phyloP scores from a whole-genome alignment of 257 asterid species.

The Nicotiana tomentosiformis region DNA sequence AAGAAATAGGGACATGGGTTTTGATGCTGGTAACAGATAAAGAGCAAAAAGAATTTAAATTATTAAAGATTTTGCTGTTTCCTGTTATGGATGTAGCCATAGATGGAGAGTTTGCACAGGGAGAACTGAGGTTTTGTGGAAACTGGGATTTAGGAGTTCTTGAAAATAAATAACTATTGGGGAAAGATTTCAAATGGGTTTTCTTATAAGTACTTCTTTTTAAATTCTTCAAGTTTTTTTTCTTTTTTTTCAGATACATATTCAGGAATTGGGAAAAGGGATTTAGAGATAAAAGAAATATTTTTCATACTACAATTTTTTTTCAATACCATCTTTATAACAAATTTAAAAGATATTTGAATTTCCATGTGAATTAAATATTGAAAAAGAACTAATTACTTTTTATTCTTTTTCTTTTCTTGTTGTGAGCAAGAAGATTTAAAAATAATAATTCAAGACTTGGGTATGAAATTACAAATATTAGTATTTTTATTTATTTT shows the following conservation, averaged over 20 bases:
- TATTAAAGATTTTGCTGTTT: not conserved
- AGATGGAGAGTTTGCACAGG: not conserved
- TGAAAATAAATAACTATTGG: no score
- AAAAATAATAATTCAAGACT: no score
- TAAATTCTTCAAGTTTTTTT: no score
- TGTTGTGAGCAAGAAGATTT: no score
- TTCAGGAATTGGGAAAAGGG: no score
- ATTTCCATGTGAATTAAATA: not conserved
- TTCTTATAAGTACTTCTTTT: no score
- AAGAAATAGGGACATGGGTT: slow-evolving; percentile 16
- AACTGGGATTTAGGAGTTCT: not conserved
- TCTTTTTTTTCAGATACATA: no score
- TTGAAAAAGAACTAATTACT: not conserved
- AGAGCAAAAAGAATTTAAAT: slow-evolving; percentile 11
- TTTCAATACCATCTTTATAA: no score
- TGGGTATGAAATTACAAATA: not conserved
- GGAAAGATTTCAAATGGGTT: no score
- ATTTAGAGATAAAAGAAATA: no score
- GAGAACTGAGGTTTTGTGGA: not conserved
- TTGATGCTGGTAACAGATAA: slow-evolving; percentile 9
- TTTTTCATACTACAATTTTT: no score
- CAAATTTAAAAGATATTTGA: not conserved
- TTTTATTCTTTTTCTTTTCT: no score
- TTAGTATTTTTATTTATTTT: not conserved
- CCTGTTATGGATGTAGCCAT: slow-evolving; percentile 14